These are phyloP conservation scores for Rhytidhysteron rufulum DNA, from an alignment of 2,329 filamentous ascomycete species.

Conservation along the genomic window DNA sequence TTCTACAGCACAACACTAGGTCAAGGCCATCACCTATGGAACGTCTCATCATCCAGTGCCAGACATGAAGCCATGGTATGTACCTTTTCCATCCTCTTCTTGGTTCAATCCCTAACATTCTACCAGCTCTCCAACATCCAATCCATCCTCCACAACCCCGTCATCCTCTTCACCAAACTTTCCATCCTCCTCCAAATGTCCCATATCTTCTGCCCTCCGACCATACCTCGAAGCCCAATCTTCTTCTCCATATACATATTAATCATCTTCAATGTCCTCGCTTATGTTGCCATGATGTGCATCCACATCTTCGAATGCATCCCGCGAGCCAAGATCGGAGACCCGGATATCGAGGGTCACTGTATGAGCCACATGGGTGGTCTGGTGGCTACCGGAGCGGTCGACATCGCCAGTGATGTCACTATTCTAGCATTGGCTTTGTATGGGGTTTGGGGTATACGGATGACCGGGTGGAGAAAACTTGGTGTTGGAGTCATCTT, in stretches of 20 bases:
- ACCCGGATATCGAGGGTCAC: constrained; percentile 11
- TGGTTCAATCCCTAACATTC: not conserved
- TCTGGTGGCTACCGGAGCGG: constrained; percentile 10
- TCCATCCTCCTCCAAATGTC: constrained; percentile 17
- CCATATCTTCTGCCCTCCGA: constrained; percentile 13
- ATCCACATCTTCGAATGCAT: constrained; percentile 18
- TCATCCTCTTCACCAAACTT: constrained; percentile 14
- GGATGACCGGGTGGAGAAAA: constrained; percentile 25
- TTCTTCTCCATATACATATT: constrained; percentile 15
- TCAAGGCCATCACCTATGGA: not conserved
- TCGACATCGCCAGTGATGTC: constrained; percentile 21
- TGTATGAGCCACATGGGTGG: constrained; percentile 14
- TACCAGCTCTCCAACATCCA: constrained; percentile 7
- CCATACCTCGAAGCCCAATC: constrained; percentile 6
- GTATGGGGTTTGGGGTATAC: constrained; percentile 20
- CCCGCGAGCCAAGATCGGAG: constrained; percentile 19
- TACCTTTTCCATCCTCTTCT: constrained; percentile 1
- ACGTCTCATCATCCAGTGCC: constrained; percentile 1
- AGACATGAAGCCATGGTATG: constrained; percentile 1
- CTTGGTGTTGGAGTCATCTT: constrained; percentile 23
- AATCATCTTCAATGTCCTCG: constrained; percentile 14
- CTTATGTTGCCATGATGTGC: constrained; percentile 15
- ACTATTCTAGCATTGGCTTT: constrained; percentile 16
- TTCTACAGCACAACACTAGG: constrained; percentile 7
- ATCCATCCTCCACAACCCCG: constrained; percentile 15